Evolutionary conservation across 2,329 filamentous ascomycete genomes (phyloP).

Genomic region (Talaromyces sp.): DNA sequence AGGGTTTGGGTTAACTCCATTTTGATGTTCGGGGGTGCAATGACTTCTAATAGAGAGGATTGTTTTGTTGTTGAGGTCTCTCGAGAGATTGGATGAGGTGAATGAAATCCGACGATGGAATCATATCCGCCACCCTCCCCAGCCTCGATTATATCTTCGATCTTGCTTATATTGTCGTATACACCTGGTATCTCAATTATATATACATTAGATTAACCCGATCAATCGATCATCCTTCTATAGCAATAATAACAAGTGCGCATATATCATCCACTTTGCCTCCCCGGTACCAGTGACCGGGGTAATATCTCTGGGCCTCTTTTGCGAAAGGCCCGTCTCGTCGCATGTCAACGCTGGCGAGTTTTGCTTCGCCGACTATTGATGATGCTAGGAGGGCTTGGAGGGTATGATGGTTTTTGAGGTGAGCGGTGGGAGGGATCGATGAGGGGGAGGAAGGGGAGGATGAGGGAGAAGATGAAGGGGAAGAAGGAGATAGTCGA

Average conservation of each 20-base stretch:
- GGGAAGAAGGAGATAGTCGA: neutral
- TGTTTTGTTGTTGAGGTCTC: too few relatives aligned
- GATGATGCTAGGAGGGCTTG: slow-evolving; percentile 77
- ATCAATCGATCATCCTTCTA: slow-evolving; percentile 42
- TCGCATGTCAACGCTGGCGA: slow-evolving; percentile 76
- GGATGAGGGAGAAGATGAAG: slow-evolving; percentile 19
- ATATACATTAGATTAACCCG: neutral
- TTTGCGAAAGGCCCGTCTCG: slow-evolving; percentile 91
- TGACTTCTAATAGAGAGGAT: too few relatives aligned
- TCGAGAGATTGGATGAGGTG: too few relatives aligned
- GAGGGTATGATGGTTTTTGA: slow-evolving; percentile 52
- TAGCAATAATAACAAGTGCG: slow-evolving; percentile 74
- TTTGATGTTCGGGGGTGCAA: too few relatives aligned
- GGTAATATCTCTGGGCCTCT: slow-evolving; percentile 85
- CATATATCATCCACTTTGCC: slow-evolving; percentile 97
- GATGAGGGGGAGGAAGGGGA: slow-evolving; percentile 23
- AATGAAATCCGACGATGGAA: too few relatives aligned
- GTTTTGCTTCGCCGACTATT: slow-evolving; percentile 78
- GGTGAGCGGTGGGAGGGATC: slow-evolving; percentile 17
- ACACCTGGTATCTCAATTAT: neutral
- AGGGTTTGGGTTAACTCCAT: too few relatives aligned
- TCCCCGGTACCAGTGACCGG: slow-evolving; percentile 80
- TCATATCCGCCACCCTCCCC: neutral
- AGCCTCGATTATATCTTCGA: neutral
- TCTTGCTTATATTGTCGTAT: neutral